Base-by-base conservation (phyloP, 148 eudicot species). In the Polygonum maritimum region DNA sequence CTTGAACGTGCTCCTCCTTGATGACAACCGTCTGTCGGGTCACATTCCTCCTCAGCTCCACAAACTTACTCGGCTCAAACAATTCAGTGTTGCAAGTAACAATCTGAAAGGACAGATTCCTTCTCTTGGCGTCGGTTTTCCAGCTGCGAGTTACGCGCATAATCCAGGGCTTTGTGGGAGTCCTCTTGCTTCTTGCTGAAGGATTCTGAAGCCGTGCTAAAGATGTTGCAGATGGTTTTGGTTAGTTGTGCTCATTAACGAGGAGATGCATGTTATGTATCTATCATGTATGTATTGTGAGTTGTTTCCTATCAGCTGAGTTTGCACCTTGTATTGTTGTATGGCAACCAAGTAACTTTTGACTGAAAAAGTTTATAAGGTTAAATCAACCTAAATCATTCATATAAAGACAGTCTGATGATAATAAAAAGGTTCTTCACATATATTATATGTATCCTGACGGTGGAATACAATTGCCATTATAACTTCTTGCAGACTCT, bases 371-470 rank as follows among this genome's bases (percentile, higher is more conserved):
- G 0, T 26, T 26, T 26, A 26, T 26, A 26, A 26, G 31, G 31
- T 26, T 26, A 26, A 26, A 26, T 26, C 31, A 26, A 26, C 31
- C 31, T 26, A 26, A 26, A 26, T 26, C 31, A 26, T 26, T 1
- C 31, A 26, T 9, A 69, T 15, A 36, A 70, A 31, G 51, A 16
- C 55, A 35, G 26, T 5, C 52, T 26, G 2, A 21, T 38, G 72
- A 74, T 57, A 55, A 45, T 14, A 13, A 26, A 2, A n/a, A 55
- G 4, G 10, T 72, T 21, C 4, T 7, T 52, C 21, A 74, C 16
- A 72, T 76, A 72, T 35, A n/a, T n/a, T n/a, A n/a, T 35, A 60
- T n/a, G 41, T 89, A 90, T 96, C 83, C 79, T 47, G 88, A 51
- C 15, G 85, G 77, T 75, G 81, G 71, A 75, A 36, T 35, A 65